A percentile compares a stretch with the other conserved stretches of the same genome.
phyloP scores from a whole-genome alignment of 2,329 filamentous ascomycete species.

The Pseudonectria foliicola region DNA sequence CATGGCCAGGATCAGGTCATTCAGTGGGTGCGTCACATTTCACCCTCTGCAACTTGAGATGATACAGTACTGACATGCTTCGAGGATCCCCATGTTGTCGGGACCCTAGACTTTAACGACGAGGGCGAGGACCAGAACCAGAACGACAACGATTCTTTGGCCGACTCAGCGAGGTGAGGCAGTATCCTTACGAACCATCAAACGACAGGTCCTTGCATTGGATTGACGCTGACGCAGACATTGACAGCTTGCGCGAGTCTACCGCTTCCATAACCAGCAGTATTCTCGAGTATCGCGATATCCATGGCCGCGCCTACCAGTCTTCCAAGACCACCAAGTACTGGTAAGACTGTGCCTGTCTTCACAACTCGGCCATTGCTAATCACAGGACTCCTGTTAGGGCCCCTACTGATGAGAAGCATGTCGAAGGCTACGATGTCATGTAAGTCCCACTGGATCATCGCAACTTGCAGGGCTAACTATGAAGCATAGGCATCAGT shows the following conservation, averaged over 20 bases:
- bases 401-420: slow-evolving; percentile 13
- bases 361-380: too few species aligned
- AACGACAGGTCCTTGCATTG: too few species aligned
- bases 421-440: slow-evolving; percentile 10
- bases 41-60: neutral
- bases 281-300: slow-evolving; percentile 20
- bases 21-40: neutral
- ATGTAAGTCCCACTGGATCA: slow-evolving; percentile 1
- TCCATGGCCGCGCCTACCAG: slow-evolving; percentile 22
- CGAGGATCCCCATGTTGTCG: slow-evolving; percentile 10
- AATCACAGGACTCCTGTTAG: neutral
- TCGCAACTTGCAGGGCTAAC: too few species aligned
- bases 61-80: neutral
- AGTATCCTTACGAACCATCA: too few species aligned
- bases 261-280: slow-evolving; percentile 10
- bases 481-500: slow-evolving; percentile 12
- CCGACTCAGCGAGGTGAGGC: slow-evolving; percentile 4
- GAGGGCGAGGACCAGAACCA: too few species aligned
- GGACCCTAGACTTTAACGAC: slow-evolving; percentile 3
- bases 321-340: slow-evolving; percentile 19
- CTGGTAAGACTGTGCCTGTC: slow-evolving; percentile 23
- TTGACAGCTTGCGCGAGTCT: slow-evolving; percentile 7
- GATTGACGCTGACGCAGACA: neutral
- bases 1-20: neutral
- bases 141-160: slow-evolving; percentile 2